A percentile compares a stretch with the other conserved stretches of the same genome.
phyloP scores from a whole-genome alignment of 148 eudicot genomes.

The Vaccinium macrocarpon region DNA sequence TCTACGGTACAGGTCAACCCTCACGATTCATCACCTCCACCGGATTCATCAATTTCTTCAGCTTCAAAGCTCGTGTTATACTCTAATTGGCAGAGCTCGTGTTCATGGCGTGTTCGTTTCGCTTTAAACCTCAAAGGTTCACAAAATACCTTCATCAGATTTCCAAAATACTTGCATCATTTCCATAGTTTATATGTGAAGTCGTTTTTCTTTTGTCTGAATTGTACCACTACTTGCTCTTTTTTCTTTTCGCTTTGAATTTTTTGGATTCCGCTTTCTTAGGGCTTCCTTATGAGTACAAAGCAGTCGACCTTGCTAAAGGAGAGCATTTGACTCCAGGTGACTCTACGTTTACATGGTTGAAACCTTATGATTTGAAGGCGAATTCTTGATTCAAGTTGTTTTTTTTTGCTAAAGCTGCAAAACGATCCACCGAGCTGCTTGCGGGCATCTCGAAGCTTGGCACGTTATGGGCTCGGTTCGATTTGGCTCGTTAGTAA shows the following conservation, averaged over 20 bases:
- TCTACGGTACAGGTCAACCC: not conserved
- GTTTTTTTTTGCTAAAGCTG: not conserved
- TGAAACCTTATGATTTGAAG: not conserved
- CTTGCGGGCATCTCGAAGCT: not conserved
- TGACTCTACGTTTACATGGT: conserved; percentile 9
- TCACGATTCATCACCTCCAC: conserved; percentile 1
- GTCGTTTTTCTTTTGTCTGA: not conserved
- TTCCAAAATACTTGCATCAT: not conserved
- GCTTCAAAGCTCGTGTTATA: conserved; percentile 39
- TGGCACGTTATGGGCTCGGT: not conserved
- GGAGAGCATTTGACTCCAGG: conserved; percentile 48
- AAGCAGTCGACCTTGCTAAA: conserved; percentile 38
- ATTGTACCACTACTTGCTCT: not conserved
- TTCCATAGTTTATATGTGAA: not conserved
- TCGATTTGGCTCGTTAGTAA: not conserved
- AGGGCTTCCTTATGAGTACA: conserved; percentile 42
- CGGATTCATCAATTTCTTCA: not conserved
- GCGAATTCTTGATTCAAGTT: not conserved
- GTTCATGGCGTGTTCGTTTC: conserved; percentile 67
- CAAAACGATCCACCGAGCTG: not conserved
- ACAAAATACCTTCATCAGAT: not conserved
- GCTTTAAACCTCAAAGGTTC: conserved; percentile 63
- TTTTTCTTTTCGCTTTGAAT: not conserved
- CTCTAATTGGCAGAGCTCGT: conserved; percentile 64
- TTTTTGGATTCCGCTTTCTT: conserved; percentile 1